Evolutionary conservation across 2,329 filamentous ascomycete genomes (phyloP).

Genomic region (Hypoxylon sp.): DNA sequence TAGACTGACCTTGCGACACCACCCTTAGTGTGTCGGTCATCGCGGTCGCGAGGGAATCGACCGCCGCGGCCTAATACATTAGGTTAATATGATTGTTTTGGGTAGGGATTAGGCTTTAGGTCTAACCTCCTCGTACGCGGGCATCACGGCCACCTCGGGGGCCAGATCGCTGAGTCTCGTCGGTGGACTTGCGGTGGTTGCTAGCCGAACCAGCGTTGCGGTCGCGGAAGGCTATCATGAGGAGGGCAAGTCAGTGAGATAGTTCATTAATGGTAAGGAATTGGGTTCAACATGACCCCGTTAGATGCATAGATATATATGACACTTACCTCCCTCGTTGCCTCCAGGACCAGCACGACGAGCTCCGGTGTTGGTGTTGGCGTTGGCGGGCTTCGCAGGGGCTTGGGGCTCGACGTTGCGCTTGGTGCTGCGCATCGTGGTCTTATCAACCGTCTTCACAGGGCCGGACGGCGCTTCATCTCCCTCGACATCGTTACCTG

Average conservation of each 20-base stretch:
- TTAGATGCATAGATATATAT: constrained; percentile 9
- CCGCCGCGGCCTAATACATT: constrained; percentile 60
- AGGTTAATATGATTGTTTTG: constrained; percentile 25
- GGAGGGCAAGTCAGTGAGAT: constrained; percentile 18
- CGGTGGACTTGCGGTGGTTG: constrained; percentile 83
- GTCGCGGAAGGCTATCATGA: constrained; percentile 81
- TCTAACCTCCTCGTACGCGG: constrained; percentile 67
- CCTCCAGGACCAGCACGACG: constrained; percentile 70
- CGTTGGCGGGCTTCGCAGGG: constrained; percentile 59
- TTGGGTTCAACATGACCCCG: background rate
- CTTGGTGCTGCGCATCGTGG: constrained; percentile 77
- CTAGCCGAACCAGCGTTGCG: constrained; percentile 79
- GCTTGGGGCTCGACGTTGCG: constrained; percentile 83
- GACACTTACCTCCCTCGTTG: constrained; percentile 88
- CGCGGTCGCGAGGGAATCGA: constrained; percentile 60
- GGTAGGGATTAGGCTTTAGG: background rate
- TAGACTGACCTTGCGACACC: constrained; percentile 56
- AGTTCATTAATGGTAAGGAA: constrained; percentile 23
- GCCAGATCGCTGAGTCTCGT: constrained; percentile 67
- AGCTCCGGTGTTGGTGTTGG: constrained; percentile 54
- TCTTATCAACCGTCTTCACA: constrained; percentile 90
- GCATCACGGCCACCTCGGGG: constrained; percentile 71
- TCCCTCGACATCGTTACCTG: constrained; percentile 68
- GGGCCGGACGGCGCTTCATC: constrained; percentile 81
- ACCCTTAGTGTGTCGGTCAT: constrained; percentile 64